Conservation (phyloP, 2,329 filamentous ascomycete species). For the Dactylonectria macrodidyma region DNA sequence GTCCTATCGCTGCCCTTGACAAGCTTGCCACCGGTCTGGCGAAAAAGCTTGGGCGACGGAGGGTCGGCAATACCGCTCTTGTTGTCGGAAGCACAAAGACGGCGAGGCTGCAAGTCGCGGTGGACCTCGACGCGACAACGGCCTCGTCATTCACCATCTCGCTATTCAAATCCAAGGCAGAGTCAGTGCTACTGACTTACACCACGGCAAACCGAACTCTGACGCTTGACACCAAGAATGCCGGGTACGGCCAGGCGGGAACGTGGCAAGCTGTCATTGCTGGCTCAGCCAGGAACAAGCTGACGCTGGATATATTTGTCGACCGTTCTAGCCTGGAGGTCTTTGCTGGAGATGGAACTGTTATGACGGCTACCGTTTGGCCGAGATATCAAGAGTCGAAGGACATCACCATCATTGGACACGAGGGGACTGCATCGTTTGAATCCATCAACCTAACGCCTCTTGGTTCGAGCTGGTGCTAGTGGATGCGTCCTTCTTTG, state of each 20-base stretch:
- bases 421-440: slow-evolving; percentile 24
- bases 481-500: not conserved
- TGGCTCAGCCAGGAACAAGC: slow-evolving; percentile 28
- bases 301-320: slow-evolving; percentile 49
- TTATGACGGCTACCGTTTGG: slow-evolving; percentile 46
- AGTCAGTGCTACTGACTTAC: slow-evolving; percentile 45
- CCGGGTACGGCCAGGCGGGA: slow-evolving; percentile 48
- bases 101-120: slow-evolving; percentile 43
- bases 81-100: slow-evolving; percentile 40
- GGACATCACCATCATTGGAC: slow-evolving; percentile 37
- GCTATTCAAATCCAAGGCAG: slow-evolving; percentile 45
- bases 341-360: slow-evolving; percentile 48
- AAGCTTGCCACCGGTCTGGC: slow-evolving; percentile 36
- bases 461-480: slow-evolving; percentile 40
- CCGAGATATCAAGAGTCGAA: slow-evolving; percentile 47
- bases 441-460: slow-evolving; percentile 32
- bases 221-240: slow-evolving; percentile 49
- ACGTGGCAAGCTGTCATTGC: slow-evolving; percentile 46
- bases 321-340: slow-evolving; percentile 49
- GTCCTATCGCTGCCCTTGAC: slow-evolving; percentile 44
- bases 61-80: slow-evolving; percentile 33
- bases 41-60: slow-evolving; percentile 31
- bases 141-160: slow-evolving; percentile 45
- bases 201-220: slow-evolving; percentile 38
- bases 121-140: slow-evolving; percentile 43